Evolutionary conservation across 805 yeast species (phyloP), one percentile per base, ranked within the genome.

Genomic region (Brettanomyces sp.): DNA sequence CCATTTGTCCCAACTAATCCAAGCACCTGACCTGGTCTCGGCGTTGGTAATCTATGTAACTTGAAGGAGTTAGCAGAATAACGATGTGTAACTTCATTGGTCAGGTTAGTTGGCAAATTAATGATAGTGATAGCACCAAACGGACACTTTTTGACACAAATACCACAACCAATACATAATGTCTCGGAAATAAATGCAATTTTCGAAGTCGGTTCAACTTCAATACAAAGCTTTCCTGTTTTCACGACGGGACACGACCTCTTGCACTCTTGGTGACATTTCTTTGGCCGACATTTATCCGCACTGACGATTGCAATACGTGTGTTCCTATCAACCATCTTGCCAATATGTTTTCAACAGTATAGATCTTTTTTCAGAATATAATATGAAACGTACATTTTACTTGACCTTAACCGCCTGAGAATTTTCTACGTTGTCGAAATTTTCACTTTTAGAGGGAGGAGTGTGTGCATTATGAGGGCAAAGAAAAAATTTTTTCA

Each of bases 1-100:
- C 99, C 99, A 73, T 93, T 93, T 50, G 97, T 87, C 60, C 99
- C 99, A 44, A 93, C 99, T 55, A 93, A 77, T 56, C 99, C 99
- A 53, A 93, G 74, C 30, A 93, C 99, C 70, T 93, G 99, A 50
- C 98, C 98, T 2, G 99, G 98, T 70, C 99, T 85, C 52, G 99
- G 99, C 47, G 95, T 90, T 24, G 99, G 99, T 59, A 93, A 75
- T 67, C 99, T 79, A 67, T 93, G 99, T 61, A 93, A 77, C 68
- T 93, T 93, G 80, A 93, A 93, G 46, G 96, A 87, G 68, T 93
- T 93, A 46, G 98, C 99, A 42, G 96, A 87, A 68, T 93, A 93
- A 73, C 99, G 81, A 68, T 93, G 98, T 36, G 98, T 89, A 47
- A 90, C 95, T 66, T 93, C 91, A 42, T 74, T 70, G 45, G 91